These are phyloP conservation scores for Zelopaecilomyces penicillatus DNA, from an alignment of 2,329 filamentous ascomycete genomes.

Conservation along the genomic window DNA sequence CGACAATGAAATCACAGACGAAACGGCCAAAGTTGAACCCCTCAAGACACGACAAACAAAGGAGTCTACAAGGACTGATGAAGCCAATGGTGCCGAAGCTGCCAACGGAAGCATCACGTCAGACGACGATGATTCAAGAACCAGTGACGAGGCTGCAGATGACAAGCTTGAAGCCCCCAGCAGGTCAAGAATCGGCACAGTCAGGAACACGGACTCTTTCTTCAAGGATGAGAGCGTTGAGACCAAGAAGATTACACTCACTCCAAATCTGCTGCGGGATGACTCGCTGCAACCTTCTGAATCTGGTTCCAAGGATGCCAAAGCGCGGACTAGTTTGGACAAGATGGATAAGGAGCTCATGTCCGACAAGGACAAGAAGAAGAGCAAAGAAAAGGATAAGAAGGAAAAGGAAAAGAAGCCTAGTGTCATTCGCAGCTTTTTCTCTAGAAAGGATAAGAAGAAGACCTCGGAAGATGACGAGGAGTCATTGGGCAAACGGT, in stretches of 20 bases:
- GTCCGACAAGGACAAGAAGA: slow-evolving; percentile 67
- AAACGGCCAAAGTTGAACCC: slow-evolving; percentile 47
- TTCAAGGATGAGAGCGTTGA: slow-evolving; percentile 94
- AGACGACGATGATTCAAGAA: slow-evolving; percentile 29
- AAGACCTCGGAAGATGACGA: slow-evolving; percentile 49
- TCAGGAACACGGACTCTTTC: slow-evolving; percentile 91
- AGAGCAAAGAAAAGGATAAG: slow-evolving; percentile 64
- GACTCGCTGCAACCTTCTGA: slow-evolving; percentile 53
- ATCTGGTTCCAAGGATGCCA: slow-evolving; percentile 37
- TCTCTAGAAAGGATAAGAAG: slow-evolving; percentile 56
- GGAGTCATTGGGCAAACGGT: slow-evolving; percentile 53
- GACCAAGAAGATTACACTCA: slow-evolving; percentile 95
- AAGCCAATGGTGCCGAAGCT: slow-evolving; percentile 28
- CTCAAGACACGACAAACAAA: slow-evolving; percentile 40
- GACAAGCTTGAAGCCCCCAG: slow-evolving; percentile 41
- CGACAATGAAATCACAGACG: slow-evolving; percentile 34
- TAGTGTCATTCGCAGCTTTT: slow-evolving; percentile 50
- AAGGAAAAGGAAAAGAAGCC: slow-evolving; percentile 62
- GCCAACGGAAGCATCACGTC: slow-evolving; percentile 22
- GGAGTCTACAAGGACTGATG: slow-evolving; percentile 36
- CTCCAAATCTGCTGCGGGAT: slow-evolving; percentile 82
- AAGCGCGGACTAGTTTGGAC: slow-evolving; percentile 62
- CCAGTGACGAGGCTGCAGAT: slow-evolving; percentile 61
- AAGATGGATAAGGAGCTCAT: slow-evolving; percentile 49
- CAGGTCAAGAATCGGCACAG: slow-evolving; percentile 73